phyloP scores from a whole-genome alignment of 2,329 filamentous ascomycete genomes.

The Alternaria novae-zelandiae region DNA sequence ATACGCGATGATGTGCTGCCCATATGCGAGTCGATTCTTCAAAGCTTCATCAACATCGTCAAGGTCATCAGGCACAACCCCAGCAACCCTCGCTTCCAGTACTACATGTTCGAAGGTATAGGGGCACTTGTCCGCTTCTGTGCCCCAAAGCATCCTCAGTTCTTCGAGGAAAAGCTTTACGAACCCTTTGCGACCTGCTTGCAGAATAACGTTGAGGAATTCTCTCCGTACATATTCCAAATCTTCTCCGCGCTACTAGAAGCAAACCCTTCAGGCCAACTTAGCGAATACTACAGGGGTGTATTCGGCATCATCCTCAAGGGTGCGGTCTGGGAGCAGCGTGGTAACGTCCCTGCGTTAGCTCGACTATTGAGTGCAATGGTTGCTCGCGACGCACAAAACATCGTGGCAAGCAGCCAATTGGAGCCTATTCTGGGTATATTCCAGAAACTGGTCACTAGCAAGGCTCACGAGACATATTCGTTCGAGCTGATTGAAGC shows the following conservation, averaged over 20 bases:
- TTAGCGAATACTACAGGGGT: conserved; percentile 81
- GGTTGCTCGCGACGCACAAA: conserved; percentile 75
- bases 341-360: conserved; percentile 91
- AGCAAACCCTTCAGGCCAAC: conserved; percentile 76
- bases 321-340: conserved; percentile 86
- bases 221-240: conserved; percentile 96
- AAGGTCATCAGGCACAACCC: conserved; percentile 92
- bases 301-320: conserved; percentile 79
- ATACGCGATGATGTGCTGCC: conserved; percentile 81
- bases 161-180: conserved; percentile 83
- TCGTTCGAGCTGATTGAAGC: conserved; percentile 91
- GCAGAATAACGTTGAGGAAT: conserved; percentile 85
- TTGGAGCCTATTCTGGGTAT: conserved; percentile 90
- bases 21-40: conserved; percentile 78
- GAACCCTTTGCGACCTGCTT: conserved; percentile 82
- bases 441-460: conserved; percentile 86
- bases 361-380: conserved; percentile 84
- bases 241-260: conserved; percentile 90
- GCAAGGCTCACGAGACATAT: conserved; percentile 83
- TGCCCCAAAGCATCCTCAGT: conserved; percentile 70
- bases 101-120: conserved; percentile 95
- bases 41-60: conserved; percentile 86
- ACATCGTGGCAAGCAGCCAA: conserved; percentile 79
- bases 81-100: conserved; percentile 97
- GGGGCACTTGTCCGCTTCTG: conserved; percentile 84